phyloP scores from a whole-genome alignment of 352 stramenopile genomes.

The Saprolegnia parasitica region DNA sequence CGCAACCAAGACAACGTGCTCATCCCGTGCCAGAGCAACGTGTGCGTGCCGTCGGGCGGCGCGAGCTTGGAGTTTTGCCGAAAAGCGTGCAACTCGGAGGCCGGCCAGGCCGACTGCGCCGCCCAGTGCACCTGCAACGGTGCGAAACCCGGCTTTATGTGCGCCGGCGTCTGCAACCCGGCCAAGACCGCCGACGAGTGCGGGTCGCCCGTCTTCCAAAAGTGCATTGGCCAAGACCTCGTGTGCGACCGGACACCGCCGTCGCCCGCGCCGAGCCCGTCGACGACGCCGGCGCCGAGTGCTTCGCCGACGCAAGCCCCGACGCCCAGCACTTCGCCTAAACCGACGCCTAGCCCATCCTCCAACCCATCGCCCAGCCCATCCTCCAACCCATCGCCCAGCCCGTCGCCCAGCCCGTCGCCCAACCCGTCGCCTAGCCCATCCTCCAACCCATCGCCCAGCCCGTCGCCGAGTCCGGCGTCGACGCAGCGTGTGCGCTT shows the following conservation, averaged over 20 bases:
- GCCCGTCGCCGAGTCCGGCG: neutral
- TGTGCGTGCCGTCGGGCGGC: neutral
- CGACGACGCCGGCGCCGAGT: neutral
- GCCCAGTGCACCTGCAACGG: slow-evolving; percentile 4
- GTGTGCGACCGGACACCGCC: slow-evolving; percentile 14
- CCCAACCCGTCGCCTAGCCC: neutral
- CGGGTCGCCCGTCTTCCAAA: slow-evolving; percentile 16
- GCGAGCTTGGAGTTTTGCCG: slow-evolving; percentile 17
- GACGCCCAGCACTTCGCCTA: neutral
- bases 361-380: neutral
- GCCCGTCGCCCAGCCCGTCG: neutral
- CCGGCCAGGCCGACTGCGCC: neutral
- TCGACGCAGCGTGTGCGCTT: neutral
- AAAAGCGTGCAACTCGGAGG: slow-evolving; percentile 15
- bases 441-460: too few relatives aligned
- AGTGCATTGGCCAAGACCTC: slow-evolving; percentile 4
- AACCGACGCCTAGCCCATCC: neutral
- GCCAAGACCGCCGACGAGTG: slow-evolving; percentile 22
- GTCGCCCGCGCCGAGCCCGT: neutral
- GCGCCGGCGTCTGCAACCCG: slow-evolving; percentile 17
- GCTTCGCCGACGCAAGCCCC: neutral
- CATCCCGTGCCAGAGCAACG: neutral
- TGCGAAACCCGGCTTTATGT: neutral
- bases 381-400: neutral
- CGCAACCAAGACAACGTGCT: slow-evolving; percentile 2